These are phyloP conservation scores for Cyclotella cryptica DNA, from an alignment of 108 stramenopile species.

Conservation along the genomic window DNA sequence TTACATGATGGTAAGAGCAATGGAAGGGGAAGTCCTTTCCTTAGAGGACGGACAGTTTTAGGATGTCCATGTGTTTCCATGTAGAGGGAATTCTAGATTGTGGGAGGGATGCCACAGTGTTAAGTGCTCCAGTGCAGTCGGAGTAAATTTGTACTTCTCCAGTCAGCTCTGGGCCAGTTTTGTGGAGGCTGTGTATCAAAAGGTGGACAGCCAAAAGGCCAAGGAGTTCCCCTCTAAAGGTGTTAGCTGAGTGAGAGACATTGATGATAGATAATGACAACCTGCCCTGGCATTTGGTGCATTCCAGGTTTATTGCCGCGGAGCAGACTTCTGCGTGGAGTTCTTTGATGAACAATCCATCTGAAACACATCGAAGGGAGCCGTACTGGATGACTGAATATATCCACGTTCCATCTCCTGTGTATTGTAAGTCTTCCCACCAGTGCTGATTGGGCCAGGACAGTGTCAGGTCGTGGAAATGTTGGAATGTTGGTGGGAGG, in stretches of 20 bases:
- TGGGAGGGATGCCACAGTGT: too few species aligned
- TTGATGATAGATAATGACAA: not conserved
- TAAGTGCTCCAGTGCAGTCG: too few species aligned
- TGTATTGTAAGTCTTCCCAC: conserved; percentile 1
- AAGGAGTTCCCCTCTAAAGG: conserved; percentile 22
- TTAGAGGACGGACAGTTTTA: too few species aligned
- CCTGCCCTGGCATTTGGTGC: conserved; percentile 1
- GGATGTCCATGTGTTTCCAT: too few species aligned
- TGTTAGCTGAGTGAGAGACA: not conserved
- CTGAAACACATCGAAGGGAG: not conserved
- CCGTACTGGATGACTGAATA: not conserved
- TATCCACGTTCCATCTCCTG: not conserved
- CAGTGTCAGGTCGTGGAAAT: conserved; percentile 4
- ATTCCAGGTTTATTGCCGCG: conserved; percentile 10
- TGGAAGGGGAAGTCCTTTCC: too few species aligned
- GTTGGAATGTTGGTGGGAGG: too few species aligned
- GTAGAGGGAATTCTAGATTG: too few species aligned
- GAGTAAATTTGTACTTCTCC: too few species aligned
- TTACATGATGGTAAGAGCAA: too few species aligned
- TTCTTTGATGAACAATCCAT: conserved; percentile 10
- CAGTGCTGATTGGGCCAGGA: conserved; percentile 7
- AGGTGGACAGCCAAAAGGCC: conserved; percentile 22
- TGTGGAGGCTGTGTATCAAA: too few species aligned
- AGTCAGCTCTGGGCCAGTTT: too few species aligned
- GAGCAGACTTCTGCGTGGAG: conserved; percentile 10